phyloP scores from a whole-genome alignment of 768 basidiomycete species.

The Roridomyces roridus region DNA sequence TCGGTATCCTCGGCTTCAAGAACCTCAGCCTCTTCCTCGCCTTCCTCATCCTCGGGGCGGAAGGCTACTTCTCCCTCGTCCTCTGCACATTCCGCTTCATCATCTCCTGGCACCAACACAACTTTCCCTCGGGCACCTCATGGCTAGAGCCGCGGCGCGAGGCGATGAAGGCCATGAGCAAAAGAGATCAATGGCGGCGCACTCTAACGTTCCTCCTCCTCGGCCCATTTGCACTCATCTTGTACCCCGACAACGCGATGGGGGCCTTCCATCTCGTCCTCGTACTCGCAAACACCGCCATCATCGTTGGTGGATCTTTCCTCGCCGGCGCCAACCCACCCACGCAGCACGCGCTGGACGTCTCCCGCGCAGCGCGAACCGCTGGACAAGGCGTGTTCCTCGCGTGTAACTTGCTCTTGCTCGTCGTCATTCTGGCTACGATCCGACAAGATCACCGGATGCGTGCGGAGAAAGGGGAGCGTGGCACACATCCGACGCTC shows the following conservation, averaged over 20 bases:
- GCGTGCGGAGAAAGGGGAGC: background rate
- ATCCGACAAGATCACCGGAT: constrained; percentile 19
- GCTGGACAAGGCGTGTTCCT: constrained; percentile 38
- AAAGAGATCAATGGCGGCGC: constrained; percentile 19
- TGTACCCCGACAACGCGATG: constrained; percentile 31
- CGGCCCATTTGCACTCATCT: constrained; percentile 29
- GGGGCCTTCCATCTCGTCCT: constrained; percentile 36
- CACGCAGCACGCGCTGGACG: constrained; percentile 11
- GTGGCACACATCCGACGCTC: constrained; percentile 33
- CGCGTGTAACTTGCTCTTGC: constrained; percentile 28
- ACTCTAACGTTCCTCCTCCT: constrained; percentile 13
- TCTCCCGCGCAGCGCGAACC: constrained; percentile 35
- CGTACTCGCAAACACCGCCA: constrained; percentile 37
- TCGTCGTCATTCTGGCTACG: constrained; percentile 12
- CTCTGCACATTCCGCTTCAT: constrained; percentile 42
- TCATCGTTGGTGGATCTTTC: constrained; percentile 36
- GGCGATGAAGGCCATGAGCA: background rate
- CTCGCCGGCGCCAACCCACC: constrained; percentile 31
- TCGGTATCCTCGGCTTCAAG: constrained; percentile 37
- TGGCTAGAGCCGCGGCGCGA: constrained; percentile 38
- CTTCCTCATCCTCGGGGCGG: constrained; percentile 25
- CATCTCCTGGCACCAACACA: constrained; percentile 42
- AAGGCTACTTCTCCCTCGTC: constrained; percentile 39
- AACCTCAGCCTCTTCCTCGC: constrained; percentile 34
- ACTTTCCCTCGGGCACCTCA: constrained; percentile 32